Evolutionary conservation across 805 yeast species (phyloP).

Genomic region (Phaffomyces antillensis): DNA sequence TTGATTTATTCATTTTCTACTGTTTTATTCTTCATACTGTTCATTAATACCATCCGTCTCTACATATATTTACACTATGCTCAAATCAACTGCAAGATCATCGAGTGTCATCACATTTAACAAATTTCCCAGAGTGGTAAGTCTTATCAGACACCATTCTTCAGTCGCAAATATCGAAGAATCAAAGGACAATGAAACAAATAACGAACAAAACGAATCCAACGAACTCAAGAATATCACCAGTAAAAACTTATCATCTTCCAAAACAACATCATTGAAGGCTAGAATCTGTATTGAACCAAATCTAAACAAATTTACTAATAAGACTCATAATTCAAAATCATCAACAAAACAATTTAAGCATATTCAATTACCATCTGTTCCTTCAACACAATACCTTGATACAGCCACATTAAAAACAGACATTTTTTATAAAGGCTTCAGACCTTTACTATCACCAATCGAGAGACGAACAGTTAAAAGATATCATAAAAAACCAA

Average conservation of each 20-base stretch:
- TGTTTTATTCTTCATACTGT: too few species aligned
- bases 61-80: too few species aligned
- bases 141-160: slow-evolving; percentile 2
- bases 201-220: background rate
- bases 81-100: too few species aligned
- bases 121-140: too few species aligned
- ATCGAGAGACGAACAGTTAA: slow-evolving; percentile 16
- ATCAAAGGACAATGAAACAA: slow-evolving; percentile 3
- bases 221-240: background rate
- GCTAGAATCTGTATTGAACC: slow-evolving; percentile 2
- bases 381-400: slow-evolving; percentile 21
- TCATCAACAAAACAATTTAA: slow-evolving; percentile 4
- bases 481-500: slow-evolving; percentile 10
- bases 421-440: slow-evolving; percentile 20
- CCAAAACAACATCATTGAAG: slow-evolving; percentile 1
- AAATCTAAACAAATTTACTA: background rate
- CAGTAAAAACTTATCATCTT: background rate
- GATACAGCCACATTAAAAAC: slow-evolving; percentile 13
- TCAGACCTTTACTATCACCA: slow-evolving; percentile 22
- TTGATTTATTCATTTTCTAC: background rate
- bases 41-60: too few species aligned
- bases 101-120: too few species aligned
- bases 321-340: slow-evolving; percentile 2
- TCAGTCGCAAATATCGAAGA: slow-evolving; percentile 3
- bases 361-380: slow-evolving; percentile 13